These are phyloP conservation scores for Fusarium succisae DNA, from an alignment of 2,329 filamentous ascomycete genomes.

Conservation along the genomic window DNA sequence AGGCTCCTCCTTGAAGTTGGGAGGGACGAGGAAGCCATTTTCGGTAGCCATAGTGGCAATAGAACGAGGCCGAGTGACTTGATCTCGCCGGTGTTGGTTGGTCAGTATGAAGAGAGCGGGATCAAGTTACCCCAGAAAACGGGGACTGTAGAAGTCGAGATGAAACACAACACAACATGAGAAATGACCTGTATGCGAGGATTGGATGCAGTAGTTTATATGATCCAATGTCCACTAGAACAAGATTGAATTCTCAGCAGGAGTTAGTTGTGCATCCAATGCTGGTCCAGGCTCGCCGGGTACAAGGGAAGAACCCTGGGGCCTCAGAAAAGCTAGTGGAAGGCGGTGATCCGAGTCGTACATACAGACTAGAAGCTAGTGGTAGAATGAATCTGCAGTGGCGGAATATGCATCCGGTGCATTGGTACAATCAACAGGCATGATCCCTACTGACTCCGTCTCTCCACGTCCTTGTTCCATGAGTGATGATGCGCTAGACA, in stretches of 20 bases:
- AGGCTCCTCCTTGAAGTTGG: constrained; percentile 17
- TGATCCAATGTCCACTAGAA: not conserved
- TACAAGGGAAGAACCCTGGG: constrained; percentile 5
- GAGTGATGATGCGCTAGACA: not conserved
- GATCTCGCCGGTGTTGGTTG: not conserved
- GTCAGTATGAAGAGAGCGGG: not conserved
- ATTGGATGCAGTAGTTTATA: constrained; percentile 1
- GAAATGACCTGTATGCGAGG: not conserved
- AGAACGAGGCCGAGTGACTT: not conserved
- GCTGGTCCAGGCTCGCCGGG: constrained; percentile 24
- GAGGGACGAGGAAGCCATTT: constrained; percentile 36
- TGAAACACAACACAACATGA: not conserved
- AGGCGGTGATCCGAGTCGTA: constrained; percentile 36
- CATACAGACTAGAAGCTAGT: constrained; percentile 1
- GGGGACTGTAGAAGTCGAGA: not conserved
- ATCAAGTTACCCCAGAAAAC: not conserved
- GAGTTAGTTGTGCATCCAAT: not conserved
- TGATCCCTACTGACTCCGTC: not conserved
- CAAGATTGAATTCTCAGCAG: not conserved
- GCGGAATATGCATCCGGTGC: not conserved
- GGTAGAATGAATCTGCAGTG: not conserved
- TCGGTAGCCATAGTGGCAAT: constrained; percentile 9
- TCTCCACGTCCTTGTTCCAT: not conserved
- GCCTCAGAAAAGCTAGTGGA: constrained; percentile 23
- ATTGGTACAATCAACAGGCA: not conserved